Evolutionary conservation across 257 asterid species (phyloP).

Genomic region (Scutellaria minor): DNA sequence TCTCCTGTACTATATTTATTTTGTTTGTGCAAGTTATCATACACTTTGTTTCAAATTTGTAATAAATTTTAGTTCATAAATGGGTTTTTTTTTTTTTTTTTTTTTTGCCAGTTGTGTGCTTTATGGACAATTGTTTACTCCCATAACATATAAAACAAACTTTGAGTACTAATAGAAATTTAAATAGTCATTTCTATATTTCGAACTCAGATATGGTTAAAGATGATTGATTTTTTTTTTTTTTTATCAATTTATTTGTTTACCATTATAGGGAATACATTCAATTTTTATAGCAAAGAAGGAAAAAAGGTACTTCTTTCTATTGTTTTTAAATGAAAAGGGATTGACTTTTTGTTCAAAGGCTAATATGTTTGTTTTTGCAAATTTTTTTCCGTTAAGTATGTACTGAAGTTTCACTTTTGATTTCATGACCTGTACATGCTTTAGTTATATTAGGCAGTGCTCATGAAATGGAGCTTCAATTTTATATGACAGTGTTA

Average conservation of each 20-base stretch:
- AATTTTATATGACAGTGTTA: conserved; percentile 24
- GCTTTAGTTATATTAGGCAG: conserved; percentile 27
- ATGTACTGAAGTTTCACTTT: conserved; percentile 10
- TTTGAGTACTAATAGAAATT: background rate
- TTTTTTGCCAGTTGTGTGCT: conserved; percentile 19
- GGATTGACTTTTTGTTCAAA: background rate
- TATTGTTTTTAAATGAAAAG: background rate
- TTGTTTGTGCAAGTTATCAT: conserved; percentile 13
- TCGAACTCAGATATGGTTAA: background rate
- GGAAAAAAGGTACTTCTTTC: background rate
- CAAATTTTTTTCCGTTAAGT: background rate
- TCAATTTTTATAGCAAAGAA: too few relatives aligned
- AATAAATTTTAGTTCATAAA: background rate
- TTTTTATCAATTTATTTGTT: too few relatives aligned
- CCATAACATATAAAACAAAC: conserved; percentile 2
- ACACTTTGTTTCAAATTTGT: conserved; percentile 18
- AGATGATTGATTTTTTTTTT: background rate
- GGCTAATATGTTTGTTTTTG: conserved; percentile 25
- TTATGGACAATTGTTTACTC: background rate
- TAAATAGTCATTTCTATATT: background rate
- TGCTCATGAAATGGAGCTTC: conserved; percentile 29
- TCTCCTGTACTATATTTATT: background rate
- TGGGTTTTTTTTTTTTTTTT: background rate
- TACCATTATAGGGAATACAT: too few relatives aligned
- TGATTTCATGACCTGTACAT: conserved; percentile 2